Percentiles rank a stretch among this genome's conserved stretches.
These are phyloP conservation scores for Spathaspora girioi DNA, from an alignment of 805 yeast genomes.

Conservation along the genomic window DNA sequence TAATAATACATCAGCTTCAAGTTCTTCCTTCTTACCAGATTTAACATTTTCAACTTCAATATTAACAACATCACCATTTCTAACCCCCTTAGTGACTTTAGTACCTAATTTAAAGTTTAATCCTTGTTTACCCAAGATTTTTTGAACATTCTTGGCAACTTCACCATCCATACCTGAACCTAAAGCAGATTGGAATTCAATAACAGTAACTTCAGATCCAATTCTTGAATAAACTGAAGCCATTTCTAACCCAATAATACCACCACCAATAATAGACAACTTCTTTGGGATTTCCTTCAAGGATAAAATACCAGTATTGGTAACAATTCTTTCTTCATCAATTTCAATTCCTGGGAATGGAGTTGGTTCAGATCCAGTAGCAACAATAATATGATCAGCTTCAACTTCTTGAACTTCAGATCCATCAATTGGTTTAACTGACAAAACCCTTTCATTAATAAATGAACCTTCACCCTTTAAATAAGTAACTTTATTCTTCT, in stretches of 20 bases:
- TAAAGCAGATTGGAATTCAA: conserved; percentile 85
- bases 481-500: conserved; percentile 92
- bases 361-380: conserved; percentile 97
- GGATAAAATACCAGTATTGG: conserved; percentile 88
- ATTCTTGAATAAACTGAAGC: conserved; percentile 96
- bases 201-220: conserved; percentile 91
- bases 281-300: conserved; percentile 89
- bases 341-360: conserved; percentile 98
- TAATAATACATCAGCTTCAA: conserved; percentile 89
- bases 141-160: conserved; percentile 86
- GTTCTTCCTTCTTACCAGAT: conserved; percentile 69
- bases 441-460: conserved; percentile 70
- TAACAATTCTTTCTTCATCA: conserved; percentile 95
- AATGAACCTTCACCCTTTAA: conserved; percentile 92
- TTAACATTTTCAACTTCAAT: conserved; percentile 88
- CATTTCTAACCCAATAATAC: conserved; percentile 99
- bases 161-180: conserved; percentile 99
- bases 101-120: conserved; percentile 88
- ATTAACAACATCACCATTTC: conserved; percentile 85
- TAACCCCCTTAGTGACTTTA: conserved; percentile 81
- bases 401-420: conserved; percentile 62
- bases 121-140: conserved; percentile 91
- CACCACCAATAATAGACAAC: conserved; percentile 95
- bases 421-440: conserved; percentile 85
- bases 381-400: conserved; percentile 85